Base-by-base conservation (phyloP, 2,329 filamentous ascomycete species). In the Pseudogymnoascus sp. region DNA sequence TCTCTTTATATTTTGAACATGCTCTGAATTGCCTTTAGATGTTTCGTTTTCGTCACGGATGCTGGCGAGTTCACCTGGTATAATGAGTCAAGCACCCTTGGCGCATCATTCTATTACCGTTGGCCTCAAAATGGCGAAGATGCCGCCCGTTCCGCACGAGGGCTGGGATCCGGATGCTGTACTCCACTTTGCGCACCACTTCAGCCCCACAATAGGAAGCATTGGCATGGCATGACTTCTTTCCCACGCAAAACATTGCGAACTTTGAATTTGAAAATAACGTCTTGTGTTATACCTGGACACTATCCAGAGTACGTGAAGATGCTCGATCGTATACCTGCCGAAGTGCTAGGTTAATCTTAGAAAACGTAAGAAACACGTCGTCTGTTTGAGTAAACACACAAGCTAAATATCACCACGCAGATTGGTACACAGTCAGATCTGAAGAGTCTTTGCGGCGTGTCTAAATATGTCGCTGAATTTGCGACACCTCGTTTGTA, bases 391-490 rank as follows among this genome's bases (percentile, higher is more conserved):
- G 6, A 47, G 41, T 47, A 47, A 47, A 47, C 20, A 28, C 20
- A 22, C 3, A 43, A 14, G n/a, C 39, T 43, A 25, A 47, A 28
- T 28, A 47, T 5, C 4, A 47, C 6, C 0, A 4, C 22, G 41
- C 6, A 47, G 41, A 47, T 47, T 28, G 2, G 6, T 28, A 47
- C 22, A 47, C 12, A 47, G n/a, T 47, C 6, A 47, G 41, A 47
- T 47, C 41, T 47, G 3, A 47, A 47, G 41, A 47, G 41, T 47
- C 41, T 47, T 28, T 47, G 22, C 6, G 2, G 28, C 20, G 41
- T 47, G 41, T 47, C 41, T 47, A 47, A 47, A 47, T 47, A 47
- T 47, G 41, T 47, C 12, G 41, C 41, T 47, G 6, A 28, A 47
- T 47, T 47, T 28, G 41, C 22, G 22, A 47, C 41, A 28, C 41